Percentiles rank a stretch among this genome's conserved stretches.
These are phyloP conservation scores for Stramenopiles sp. DNA, from an alignment of 352 stramenopile species.

Conservation along the genomic window DNA sequence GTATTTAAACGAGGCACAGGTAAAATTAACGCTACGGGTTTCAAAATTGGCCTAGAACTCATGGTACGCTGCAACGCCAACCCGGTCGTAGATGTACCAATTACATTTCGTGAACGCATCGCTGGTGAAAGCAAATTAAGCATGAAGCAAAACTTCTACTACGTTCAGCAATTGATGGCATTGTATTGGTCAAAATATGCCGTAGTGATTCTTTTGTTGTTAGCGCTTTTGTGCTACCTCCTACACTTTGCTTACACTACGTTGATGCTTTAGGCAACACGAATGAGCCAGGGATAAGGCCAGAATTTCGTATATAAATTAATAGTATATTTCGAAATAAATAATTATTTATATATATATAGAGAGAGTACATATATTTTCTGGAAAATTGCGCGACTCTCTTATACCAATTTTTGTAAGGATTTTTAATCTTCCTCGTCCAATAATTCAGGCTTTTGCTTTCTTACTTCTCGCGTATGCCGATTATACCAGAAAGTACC, in stretches of 20 bases:
- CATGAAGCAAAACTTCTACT: constrained; percentile 28
- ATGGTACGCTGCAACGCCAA: constrained; percentile 27
- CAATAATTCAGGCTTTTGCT: neutral
- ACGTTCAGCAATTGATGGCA: constrained; percentile 26
- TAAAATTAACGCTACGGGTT: constrained; percentile 26
- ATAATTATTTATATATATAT: too few species aligned
- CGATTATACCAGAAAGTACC: neutral
- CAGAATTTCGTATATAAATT: too few species aligned
- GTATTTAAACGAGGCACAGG: constrained; percentile 17
- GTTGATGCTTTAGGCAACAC: too few species aligned
- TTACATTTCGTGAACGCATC: constrained; percentile 28
- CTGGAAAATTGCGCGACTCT: too few species aligned
- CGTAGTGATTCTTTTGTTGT: constrained; percentile 12
- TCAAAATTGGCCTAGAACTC: constrained; percentile 30
- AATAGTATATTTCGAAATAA: too few species aligned
- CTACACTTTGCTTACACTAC: neutral
- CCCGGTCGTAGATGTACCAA: constrained; percentile 26
- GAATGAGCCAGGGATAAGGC: too few species aligned
- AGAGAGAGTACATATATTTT: too few species aligned
- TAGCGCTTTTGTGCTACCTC: neutral
- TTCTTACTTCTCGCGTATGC: neutral
- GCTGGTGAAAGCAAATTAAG: constrained; percentile 29
- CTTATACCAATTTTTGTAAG: too few species aligned
- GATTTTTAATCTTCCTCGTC: neutral
- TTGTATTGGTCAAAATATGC: constrained; percentile 24